Percentiles rank a stretch among this genome's conserved stretches.
These are phyloP conservation scores for Lathyrus aphaca DNA, from an alignment of 306 rosid species.

Conservation along the genomic window DNA sequence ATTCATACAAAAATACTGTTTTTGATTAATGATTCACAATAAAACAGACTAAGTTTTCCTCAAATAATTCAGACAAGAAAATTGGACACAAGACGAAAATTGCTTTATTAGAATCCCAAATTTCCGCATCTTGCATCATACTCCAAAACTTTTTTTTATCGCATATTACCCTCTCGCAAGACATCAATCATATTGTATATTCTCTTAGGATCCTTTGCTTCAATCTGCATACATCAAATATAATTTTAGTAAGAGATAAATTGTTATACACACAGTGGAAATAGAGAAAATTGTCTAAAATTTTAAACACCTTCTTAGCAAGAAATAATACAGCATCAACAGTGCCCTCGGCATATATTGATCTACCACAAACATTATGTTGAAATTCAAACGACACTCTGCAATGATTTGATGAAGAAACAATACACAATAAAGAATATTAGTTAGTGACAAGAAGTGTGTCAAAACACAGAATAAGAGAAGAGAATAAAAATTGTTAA, in stretches of 20 bases:
- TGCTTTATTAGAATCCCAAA: slow-evolving; percentile 21
- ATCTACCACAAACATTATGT: slow-evolving; percentile 95
- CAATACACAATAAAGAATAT: slow-evolving; percentile 15
- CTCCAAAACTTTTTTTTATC: slow-evolving; percentile 41
- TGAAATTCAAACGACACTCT: slow-evolving; percentile 96
- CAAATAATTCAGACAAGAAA: not conserved
- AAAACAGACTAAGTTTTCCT: slow-evolving; percentile 19
- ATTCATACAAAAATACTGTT: not conserved
- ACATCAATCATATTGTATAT: slow-evolving; percentile 81
- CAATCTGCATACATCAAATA: slow-evolving; percentile 56
- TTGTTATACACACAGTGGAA: not conserved
- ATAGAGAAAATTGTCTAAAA: no score
- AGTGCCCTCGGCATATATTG: slow-evolving; percentile 94
- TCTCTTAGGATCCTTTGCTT: slow-evolving; percentile 56
- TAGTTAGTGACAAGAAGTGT: slow-evolving; percentile 10
- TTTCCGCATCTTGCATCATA: slow-evolving; percentile 20
- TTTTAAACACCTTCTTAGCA: slow-evolving; percentile 70
- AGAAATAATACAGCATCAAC: slow-evolving; percentile 83
- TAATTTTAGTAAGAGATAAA: not conserved
- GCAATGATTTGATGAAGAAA: slow-evolving; percentile 36
- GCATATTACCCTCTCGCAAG: slow-evolving; percentile 78
- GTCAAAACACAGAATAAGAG: slow-evolving; percentile 15
- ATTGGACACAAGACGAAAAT: slow-evolving; percentile 18
- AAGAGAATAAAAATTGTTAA: slow-evolving; percentile 27
- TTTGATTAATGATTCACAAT: slow-evolving; percentile 3